These are phyloP conservation scores for Chrysoporthe puriensis DNA, from an alignment of 2,329 filamentous ascomycete species.

Conservation along the genomic window DNA sequence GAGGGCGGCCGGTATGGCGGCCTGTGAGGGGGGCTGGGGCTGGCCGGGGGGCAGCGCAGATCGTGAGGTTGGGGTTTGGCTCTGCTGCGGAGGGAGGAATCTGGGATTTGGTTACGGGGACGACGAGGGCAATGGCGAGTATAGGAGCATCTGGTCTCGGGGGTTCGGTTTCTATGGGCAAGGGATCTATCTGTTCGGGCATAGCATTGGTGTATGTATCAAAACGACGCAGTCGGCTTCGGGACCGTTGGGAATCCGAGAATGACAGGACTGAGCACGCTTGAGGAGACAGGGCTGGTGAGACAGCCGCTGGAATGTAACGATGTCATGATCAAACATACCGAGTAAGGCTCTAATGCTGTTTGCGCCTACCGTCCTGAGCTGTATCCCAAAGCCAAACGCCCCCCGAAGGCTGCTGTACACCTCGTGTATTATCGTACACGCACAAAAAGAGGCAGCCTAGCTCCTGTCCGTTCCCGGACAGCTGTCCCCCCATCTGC, in stretches of 20 bases:
- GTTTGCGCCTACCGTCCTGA: constrained; percentile 9
- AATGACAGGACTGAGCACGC: neutral
- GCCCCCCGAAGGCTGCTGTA: constrained; percentile 8
- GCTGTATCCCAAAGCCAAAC: constrained; percentile 7
- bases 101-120: neutral
- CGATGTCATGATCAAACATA: constrained; percentile 2
- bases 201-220: neutral
- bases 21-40: constrained; percentile 29
- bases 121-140: neutral
- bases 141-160: neutral
- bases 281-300: neutral
- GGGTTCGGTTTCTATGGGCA: neutral
- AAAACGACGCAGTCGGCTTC: neutral
- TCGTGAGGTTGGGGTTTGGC: neutral
- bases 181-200: neutral
- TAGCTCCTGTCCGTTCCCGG: neutral
- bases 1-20: constrained; percentile 53
- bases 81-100: neutral
- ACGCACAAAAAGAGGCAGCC: neutral
- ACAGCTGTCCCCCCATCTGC: neutral
- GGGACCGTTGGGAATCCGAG: neutral
- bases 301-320: constrained; percentile 4
- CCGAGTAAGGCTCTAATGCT: constrained; percentile 15
- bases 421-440: constrained; percentile 12
- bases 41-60: no score